Conservation (phyloP, 2,329 filamentous ascomycete species). For the Arthrocladium fulminans region DNA sequence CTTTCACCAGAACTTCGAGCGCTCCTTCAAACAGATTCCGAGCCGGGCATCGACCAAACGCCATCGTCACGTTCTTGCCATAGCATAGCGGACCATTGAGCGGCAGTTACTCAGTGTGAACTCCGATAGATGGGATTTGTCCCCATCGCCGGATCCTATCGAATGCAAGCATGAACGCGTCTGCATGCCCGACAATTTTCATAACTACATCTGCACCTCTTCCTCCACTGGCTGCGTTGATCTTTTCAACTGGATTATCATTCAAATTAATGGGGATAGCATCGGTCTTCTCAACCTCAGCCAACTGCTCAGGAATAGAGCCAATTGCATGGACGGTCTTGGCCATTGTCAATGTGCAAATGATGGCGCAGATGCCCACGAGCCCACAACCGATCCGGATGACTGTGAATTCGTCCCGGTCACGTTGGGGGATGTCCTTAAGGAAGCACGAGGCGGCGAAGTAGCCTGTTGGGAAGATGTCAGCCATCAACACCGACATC, state of each 20-base stretch:
- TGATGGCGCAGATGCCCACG: constrained; percentile 58
- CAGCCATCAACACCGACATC: constrained; percentile 26
- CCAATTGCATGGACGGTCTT: constrained; percentile 56
- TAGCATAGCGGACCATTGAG: constrained; percentile 20
- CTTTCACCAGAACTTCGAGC: constrained; percentile 19
- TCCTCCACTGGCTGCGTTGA: constrained; percentile 49
- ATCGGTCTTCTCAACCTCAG: constrained; percentile 53
- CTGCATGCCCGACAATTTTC: constrained; percentile 20
- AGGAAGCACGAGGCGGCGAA: constrained; percentile 22
- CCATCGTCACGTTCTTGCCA: constrained; percentile 24
- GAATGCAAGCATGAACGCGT: constrained; percentile 22
- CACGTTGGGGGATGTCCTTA: constrained; percentile 19
- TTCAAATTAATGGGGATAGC: constrained; percentile 54
- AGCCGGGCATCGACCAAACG: constrained; percentile 22
- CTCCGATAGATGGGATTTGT: constrained; percentile 22
- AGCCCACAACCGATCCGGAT: constrained; percentile 58
- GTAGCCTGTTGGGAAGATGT: constrained; percentile 25
- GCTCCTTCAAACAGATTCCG: constrained; percentile 23
- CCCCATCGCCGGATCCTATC: constrained; percentile 23
- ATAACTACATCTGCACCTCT: constrained; percentile 58
- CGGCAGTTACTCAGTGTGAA: constrained; percentile 20
- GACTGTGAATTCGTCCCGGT: constrained; percentile 32
- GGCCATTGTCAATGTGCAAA: constrained; percentile 54
- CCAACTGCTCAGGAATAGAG: constrained; percentile 50
- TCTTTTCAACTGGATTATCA: constrained; percentile 49